phyloP scores from a whole-genome alignment of 2,329 filamentous ascomycete genomes.

The Clonostachys rhizophaga region DNA sequence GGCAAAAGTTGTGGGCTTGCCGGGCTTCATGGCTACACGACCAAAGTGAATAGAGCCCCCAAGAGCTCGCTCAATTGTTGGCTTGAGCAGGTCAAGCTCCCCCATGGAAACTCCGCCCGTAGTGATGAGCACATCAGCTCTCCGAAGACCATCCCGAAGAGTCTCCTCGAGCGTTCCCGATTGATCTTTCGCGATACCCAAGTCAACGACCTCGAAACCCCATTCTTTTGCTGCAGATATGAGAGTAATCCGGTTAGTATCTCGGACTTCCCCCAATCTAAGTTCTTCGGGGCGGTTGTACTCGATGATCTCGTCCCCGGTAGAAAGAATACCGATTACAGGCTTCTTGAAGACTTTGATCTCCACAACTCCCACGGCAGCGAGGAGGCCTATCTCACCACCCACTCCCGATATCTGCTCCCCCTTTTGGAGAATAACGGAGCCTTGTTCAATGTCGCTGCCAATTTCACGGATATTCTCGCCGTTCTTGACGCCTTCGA shows the following conservation, averaged over 20 bases:
- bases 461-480: slow-evolving; percentile 92
- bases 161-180: slow-evolving; percentile 70
- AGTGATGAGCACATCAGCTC: slow-evolving; percentile 80
- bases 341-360: slow-evolving; percentile 74
- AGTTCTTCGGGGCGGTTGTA: slow-evolving; percentile 61
- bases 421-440: slow-evolving; percentile 68
- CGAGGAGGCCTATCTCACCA: slow-evolving; percentile 86
- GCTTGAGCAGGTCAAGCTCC: slow-evolving; percentile 92
- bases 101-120: slow-evolving; percentile 97
- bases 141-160: slow-evolving; percentile 69
- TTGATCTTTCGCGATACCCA: slow-evolving; percentile 79
- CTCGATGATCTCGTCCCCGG: slow-evolving; percentile 88
- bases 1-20: slow-evolving; percentile 95
- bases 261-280: slow-evolving; percentile 78
- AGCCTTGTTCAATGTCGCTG: slow-evolving; percentile 72
- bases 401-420: slow-evolving; percentile 82
- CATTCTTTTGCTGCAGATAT: slow-evolving; percentile 70
- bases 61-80: slow-evolving; percentile 84
- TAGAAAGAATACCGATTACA: slow-evolving; percentile 81
- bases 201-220: slow-evolving; percentile 76
- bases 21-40: slow-evolving; percentile 94
- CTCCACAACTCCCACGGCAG: slow-evolving; percentile 71
- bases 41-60: slow-evolving; percentile 96
- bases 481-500: slow-evolving; percentile 65
- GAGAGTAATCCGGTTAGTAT: slow-evolving; percentile 87